phyloP scores from a whole-genome alignment of 1,284 basidiomycete species.

The Blastosporella zonata region DNA sequence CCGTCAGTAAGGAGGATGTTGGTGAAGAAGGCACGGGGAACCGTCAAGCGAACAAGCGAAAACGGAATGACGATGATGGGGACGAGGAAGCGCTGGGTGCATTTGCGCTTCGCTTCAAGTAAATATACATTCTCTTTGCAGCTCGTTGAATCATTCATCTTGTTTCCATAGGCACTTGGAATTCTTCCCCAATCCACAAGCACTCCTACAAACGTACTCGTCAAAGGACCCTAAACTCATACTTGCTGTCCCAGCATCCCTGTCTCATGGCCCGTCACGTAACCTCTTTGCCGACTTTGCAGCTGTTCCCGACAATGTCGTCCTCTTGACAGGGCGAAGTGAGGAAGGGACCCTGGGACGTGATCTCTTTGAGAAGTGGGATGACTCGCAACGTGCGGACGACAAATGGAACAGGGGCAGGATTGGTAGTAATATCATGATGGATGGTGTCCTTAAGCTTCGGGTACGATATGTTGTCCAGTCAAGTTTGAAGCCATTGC shows the following conservation, averaged over 20 bases:
- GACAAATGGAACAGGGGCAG: constrained; percentile 86
- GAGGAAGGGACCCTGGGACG: constrained; percentile 82
- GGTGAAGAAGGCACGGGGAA: constrained; percentile 66
- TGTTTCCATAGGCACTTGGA: constrained; percentile 69
- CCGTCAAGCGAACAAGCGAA: constrained; percentile 54
- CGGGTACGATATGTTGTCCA: constrained; percentile 44
- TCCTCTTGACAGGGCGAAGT: constrained; percentile 77
- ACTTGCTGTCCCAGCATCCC: constrained; percentile 86
- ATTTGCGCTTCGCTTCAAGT: constrained; percentile 75
- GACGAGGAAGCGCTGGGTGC: constrained; percentile 76
- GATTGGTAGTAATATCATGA: constrained; percentile 80
- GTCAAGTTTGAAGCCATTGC: background rate
- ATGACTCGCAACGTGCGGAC: constrained; percentile 69
- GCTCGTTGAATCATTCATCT: constrained; percentile 1
- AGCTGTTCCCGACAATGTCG: constrained; percentile 75
- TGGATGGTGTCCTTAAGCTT: constrained; percentile 67
- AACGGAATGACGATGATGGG: constrained; percentile 57
- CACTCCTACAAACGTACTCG: constrained; percentile 80
- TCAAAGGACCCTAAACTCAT: constrained; percentile 90
- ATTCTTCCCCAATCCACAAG: constrained; percentile 82
- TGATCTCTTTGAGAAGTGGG: constrained; percentile 85
- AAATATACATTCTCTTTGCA: constrained; percentile 20
- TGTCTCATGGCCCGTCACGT: constrained; percentile 92
- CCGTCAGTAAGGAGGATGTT: constrained; percentile 85
- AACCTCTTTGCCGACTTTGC: constrained; percentile 85